Evolutionary conservation across 75 land plant species (phyloP), one percentile per base, ranked within the genome.

Genomic region (Pinus taeda): DNA sequence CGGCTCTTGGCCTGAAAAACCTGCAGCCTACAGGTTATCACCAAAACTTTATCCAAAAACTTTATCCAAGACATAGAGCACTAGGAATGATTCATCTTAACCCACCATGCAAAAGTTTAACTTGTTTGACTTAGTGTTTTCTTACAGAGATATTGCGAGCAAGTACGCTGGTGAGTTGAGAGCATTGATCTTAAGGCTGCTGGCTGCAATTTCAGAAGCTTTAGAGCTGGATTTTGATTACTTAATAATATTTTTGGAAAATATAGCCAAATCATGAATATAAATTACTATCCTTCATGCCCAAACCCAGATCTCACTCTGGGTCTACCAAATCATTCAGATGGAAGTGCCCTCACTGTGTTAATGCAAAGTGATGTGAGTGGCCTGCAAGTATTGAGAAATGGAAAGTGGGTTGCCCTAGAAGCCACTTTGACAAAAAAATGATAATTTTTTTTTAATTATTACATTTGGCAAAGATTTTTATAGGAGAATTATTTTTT

Each of bases 201-300:
- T 90, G 42, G 87, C 72, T 22, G 81, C 83, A 15, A 81, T 88
- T 22, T 83, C 90, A 9, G 90, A 90, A 77, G 82, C 88, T 77
- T 69, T 88, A 21, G 93, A 90, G 3, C 62, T 85, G 8, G 78
- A 81, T 4, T 75, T 22, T 9, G 75, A 88, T n/a, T 71, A 81
- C 76, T 77, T 85, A 77, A 61, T 24, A 78, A 77, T 17, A 71
- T 80, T 3, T 12, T 88, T 37, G 85, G 92, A 13, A 83, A 83
- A 37, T 81, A 86, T 29, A 84, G 80, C 12, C 87, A 84, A 58
- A 84, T 76, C 63, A 82, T 90, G 89, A 83, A 81, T 3, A 53
- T 90, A 57, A 91, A 91, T 75, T 89, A 83, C 81, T 91, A 89
- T 66, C 93, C 92, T 15, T 83, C 88, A n/a, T 91, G 93, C 69